Conservation (phyloP, 139 green algal genomes). For the Mychonastes homosphaera region DNA sequence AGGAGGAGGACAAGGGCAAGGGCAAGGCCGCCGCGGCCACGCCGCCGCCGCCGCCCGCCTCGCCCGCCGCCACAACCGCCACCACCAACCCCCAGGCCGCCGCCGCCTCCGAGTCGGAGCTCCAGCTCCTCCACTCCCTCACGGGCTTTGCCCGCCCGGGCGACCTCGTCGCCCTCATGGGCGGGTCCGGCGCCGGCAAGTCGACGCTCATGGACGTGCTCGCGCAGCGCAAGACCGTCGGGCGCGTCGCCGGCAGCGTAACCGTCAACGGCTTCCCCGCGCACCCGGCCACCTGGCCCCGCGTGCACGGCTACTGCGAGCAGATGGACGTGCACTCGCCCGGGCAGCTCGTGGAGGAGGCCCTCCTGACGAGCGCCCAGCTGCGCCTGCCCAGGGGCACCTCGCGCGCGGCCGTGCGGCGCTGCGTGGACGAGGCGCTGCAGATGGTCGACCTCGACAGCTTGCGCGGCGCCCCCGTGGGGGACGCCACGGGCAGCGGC, state of each 20-base stretch:
- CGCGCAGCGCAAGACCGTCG: slow-evolving; percentile 63
- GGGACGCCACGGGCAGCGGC: slow-evolving; percentile 24
- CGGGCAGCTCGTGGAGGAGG: slow-evolving; percentile 42
- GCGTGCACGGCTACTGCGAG: slow-evolving; percentile 42
- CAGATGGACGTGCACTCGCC: slow-evolving; percentile 36
- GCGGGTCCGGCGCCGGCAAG: slow-evolving; percentile 46
- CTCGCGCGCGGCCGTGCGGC: slow-evolving; percentile 2
- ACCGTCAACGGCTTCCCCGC: slow-evolving; percentile 50
- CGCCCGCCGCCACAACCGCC: too few relatives aligned
- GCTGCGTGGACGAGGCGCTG: slow-evolving; percentile 58
- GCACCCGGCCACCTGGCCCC: slow-evolving; percentile 50
- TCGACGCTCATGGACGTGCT: slow-evolving; percentile 72
- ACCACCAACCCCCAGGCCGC: background rate
- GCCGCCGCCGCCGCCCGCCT: background rate
- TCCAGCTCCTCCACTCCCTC: slow-evolving; percentile 32
- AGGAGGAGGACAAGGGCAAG: background rate
- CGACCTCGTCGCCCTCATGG: slow-evolving; percentile 52
- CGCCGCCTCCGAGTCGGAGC: slow-evolving; percentile 9
- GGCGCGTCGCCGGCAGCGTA: slow-evolving; percentile 52
- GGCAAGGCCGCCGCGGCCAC: background rate
- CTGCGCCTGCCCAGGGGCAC: slow-evolving; percentile 37
- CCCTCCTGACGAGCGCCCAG: slow-evolving; percentile 44
- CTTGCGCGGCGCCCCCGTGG: slow-evolving; percentile 28
- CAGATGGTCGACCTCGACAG: slow-evolving; percentile 59
- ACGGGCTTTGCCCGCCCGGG: slow-evolving; percentile 19